Base-by-base conservation (phyloP, 2,329 filamentous ascomycete species). In the Fusarium nanum region DNA sequence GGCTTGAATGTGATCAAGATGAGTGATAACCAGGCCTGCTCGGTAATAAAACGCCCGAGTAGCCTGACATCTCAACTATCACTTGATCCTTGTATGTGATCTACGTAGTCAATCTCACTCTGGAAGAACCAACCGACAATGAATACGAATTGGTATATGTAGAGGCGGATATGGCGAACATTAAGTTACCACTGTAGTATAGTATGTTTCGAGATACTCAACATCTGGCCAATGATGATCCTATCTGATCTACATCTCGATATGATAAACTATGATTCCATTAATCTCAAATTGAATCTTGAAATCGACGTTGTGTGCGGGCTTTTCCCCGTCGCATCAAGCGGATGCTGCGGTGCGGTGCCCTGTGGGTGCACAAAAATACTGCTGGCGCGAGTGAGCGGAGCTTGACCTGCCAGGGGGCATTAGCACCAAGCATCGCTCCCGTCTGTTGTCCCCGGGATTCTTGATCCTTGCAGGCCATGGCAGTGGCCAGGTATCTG, bases 371-470 rank as follows among this genome's bases (percentile, higher is more conserved):
- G 67, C 59, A 70, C 52, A 71, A 62, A 40, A 54, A 42, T 22
- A 63, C 50, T 65, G 61, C 66, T 74, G 70, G 72, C 67, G 71
- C 71, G 58, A 73, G 65, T 68, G 58, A 72, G 71, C 68, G 68
- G 71, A 73, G 64, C 50, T 59, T 37, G 45, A 53, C 46, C 60
- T 64, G 58, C 67, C 67, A 71, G 71, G 70, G 71, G 62, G 57
- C 42, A 57, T 73, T 64, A 58, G 55, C 69, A 73, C 56, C 67
- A 72, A 72, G 56, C 70, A 73, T 74, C 68, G 70, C 63, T 74
- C 72, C 72, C 72, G 72, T 59, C 62, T 72, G 56, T 55, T 45
- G 55, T 37, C 67, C 70, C 68, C 56, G 37, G 68, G 56, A 60
- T 72, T 32, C 49, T 49, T 44, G 40, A 60, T 56, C 68, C 65